Conservation (phyloP, 1,284 basidiomycete genomes). For the Sanguinoderma infundibulare region DNA sequence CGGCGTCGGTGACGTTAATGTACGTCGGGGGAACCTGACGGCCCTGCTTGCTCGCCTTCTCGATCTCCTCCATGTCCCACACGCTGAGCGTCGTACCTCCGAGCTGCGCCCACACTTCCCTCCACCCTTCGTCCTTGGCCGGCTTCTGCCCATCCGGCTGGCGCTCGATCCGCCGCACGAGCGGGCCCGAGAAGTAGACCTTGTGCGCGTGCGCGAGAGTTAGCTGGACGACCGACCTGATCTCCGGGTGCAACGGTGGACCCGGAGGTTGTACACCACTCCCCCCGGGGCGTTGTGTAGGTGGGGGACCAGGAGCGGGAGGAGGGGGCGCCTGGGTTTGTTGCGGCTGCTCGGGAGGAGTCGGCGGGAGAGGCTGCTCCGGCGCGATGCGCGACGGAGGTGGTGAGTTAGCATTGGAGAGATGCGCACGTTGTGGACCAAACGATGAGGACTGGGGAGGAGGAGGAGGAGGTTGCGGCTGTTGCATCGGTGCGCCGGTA, state of each 20-base stretch:
- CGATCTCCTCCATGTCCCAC: conserved; percentile 88
- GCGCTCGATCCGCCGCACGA: conserved; percentile 73
- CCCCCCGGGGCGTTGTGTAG: conserved; percentile 3
- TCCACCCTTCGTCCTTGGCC: conserved; percentile 83
- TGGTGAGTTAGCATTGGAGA: background rate
- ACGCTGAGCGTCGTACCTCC: conserved; percentile 91
- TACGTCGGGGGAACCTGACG: conserved; percentile 86
- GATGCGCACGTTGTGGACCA: background rate
- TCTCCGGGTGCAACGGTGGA: conserved; percentile 72
- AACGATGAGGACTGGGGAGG: background rate
- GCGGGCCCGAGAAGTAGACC: conserved; percentile 82
- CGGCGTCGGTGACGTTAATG: conserved; percentile 87
- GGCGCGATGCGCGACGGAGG: background rate
- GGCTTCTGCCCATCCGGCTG: conserved; percentile 78
- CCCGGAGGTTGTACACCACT: conserved; percentile 13
- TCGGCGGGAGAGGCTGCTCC: background rate
- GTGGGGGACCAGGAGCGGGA: conserved; percentile 1
- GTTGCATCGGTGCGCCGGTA: background rate
- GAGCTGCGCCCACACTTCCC: conserved; percentile 92
- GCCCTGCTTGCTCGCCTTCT: conserved; percentile 80
- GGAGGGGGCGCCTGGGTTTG: background rate
- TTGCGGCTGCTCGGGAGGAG: background rate
- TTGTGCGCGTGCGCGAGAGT: conserved; percentile 76
- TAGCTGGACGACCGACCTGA: conserved; percentile 73
- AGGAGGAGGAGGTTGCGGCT: background rate